Base-by-base conservation (phyloP, 2,329 filamentous ascomycete genomes). In the Arthrobotrys sphaeroides region DNA sequence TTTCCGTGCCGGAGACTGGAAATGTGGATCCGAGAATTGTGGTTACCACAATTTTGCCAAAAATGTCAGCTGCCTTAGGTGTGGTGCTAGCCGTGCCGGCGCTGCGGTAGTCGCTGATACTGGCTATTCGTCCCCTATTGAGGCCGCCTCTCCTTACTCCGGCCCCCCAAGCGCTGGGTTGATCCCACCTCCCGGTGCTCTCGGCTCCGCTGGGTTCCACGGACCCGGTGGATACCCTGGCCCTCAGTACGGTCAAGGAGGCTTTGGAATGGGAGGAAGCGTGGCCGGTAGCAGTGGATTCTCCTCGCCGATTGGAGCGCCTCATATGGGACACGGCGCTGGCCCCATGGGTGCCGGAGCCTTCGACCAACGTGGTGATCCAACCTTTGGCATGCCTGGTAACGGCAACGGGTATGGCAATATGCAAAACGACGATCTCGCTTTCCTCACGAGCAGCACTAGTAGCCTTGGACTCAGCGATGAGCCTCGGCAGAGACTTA, bases 41-140 rank as follows among this genome's bases (percentile, higher is more conserved):
- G 93, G 92, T 72, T 99, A 99, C 83, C 95, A 99, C 86, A 99
- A 99, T 85, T 99, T 99, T 82, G 95, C 95, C 77, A 99, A 99
- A 88, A 99, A 99, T 81, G 94, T 98, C 70, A 96, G 93, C 84
- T 99, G 95, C 83, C 88, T 99, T 77, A 92, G 95, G 74, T 99
- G 95, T 82, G 95, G 95, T 82, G 95, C 94, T 62, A 96, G 93
- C 83, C 92, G 95, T 80, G 94, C 94, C 76, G 93, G 92, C 77
- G 95, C 95, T 73, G 94, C 94, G 13, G 92, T 99, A 59, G 93
- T 98, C 70, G 94, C 94, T 28, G 95, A 98, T 83, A 94, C 93
- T 40, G 92, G 92, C 45, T 97, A 95, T 84, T 91, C 92, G 12
- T 94, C 92, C 9, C 90, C 92, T 18, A 96, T 97, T 91, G 93